These are phyloP conservation scores for Dendrostoma leiphaemia DNA, from an alignment of 2,329 filamentous ascomycete genomes.

Conservation along the genomic window DNA sequence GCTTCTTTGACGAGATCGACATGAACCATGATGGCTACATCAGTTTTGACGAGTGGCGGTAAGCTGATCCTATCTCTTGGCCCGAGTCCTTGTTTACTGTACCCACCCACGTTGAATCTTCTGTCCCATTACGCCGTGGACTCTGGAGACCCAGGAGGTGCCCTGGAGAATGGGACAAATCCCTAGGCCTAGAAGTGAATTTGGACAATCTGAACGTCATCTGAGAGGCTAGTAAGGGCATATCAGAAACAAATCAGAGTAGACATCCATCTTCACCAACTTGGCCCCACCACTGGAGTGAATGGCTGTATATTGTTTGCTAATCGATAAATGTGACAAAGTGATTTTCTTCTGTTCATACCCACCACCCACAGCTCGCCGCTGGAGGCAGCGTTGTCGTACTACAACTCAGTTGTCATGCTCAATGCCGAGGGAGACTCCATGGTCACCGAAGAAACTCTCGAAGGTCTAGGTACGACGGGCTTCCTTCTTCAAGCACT, in stretches of 20 bases:
- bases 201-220: neutral
- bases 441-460: constrained; percentile 82
- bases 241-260: neutral
- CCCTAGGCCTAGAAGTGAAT: neutral
- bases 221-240: neutral
- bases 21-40: constrained; percentile 84
- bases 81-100: neutral
- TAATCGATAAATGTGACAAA: constrained; percentile 33
- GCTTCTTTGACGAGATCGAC: constrained; percentile 90
- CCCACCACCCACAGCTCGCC: constrained; percentile 62
- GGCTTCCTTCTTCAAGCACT: constrained; percentile 68
- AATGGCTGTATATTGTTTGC: neutral
- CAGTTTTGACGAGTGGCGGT: constrained; percentile 96
- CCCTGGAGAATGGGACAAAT: neutral
- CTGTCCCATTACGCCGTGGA: neutral
- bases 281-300: neutral
- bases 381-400: constrained; percentile 80
- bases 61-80: constrained; percentile 40
- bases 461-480: constrained; percentile 91
- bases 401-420: constrained; percentile 86
- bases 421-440: constrained; percentile 94
- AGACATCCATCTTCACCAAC: neutral
- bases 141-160: neutral
- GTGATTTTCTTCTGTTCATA: constrained; percentile 93
- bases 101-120: neutral